phyloP scores from a whole-genome alignment of 768 basidiomycete species.

The Leccinum rimulosum region DNA sequence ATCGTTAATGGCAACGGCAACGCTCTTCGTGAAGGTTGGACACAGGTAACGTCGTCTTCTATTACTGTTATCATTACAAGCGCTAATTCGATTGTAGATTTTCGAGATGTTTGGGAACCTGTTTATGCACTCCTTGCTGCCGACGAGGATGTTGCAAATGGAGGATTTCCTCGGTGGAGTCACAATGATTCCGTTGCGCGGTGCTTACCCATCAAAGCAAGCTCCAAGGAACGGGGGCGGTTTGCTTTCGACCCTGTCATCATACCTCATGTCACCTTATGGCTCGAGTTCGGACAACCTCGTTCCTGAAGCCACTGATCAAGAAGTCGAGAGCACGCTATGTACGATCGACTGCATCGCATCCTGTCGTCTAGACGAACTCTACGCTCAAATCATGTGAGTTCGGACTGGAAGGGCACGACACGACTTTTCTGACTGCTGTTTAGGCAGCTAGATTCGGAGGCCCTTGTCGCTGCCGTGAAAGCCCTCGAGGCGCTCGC shows the following conservation, averaged over 20 bases:
- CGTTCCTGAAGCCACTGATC: conserved; percentile 85
- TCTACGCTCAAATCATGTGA: conserved; percentile 92
- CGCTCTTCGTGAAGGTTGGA: conserved; percentile 93
- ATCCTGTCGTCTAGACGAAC: conserved; percentile 89
- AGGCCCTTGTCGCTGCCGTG: conserved; percentile 79
- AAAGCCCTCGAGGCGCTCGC: conserved; percentile 87
- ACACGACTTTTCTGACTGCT: conserved; percentile 8
- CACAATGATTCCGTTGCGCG: conserved; percentile 86
- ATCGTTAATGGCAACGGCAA: conserved; percentile 96
- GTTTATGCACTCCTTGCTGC: conserved; percentile 90
- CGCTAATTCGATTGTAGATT: conserved; percentile 49
- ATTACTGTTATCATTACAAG: neutral
- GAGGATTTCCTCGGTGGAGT: conserved; percentile 97
- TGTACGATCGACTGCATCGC: conserved; percentile 94
- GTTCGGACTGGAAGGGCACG: conserved; percentile 28
- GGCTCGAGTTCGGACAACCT: conserved; percentile 66
- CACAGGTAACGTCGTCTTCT: conserved; percentile 51
- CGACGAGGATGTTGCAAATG: conserved; percentile 90
- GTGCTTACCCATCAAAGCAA: conserved; percentile 61
- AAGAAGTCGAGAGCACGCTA: conserved; percentile 90
- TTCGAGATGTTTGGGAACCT: conserved; percentile 99
- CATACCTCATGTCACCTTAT: conserved; percentile 96
- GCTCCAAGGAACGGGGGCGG: conserved; percentile 81
- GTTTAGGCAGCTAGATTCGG: conserved; percentile 69
- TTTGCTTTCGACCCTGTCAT: conserved; percentile 87